Conservation (phyloP, 78 protist genomes). For the Dictyostelium citrinum region DNA sequence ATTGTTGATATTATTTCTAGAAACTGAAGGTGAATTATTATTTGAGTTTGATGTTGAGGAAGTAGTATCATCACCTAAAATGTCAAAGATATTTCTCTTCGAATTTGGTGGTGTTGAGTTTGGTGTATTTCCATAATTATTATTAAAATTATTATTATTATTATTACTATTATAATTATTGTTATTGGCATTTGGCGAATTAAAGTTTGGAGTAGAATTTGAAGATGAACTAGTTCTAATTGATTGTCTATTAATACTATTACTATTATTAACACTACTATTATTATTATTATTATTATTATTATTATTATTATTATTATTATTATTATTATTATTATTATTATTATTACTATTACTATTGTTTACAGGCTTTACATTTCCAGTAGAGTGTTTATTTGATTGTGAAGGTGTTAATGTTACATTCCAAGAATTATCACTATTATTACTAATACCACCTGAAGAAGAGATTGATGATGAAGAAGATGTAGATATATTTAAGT, state of each 20-base stretch:
- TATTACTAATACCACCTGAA: background rate
- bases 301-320: background rate
- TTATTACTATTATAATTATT: background rate
- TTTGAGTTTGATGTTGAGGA: background rate
- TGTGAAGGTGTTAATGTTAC: background rate
- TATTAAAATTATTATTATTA: background rate
- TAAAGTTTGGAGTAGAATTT: background rate
- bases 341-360: background rate
- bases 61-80: background rate
- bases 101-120: conserved; percentile 6
- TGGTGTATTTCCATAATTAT: background rate
- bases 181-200: background rate
- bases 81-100: background rate
- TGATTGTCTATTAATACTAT: background rate
- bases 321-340: background rate
- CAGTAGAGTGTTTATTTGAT: background rate
- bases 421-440: background rate
- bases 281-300: background rate
- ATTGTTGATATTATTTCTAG: background rate
- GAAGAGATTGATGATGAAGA: background rate
- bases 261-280: background rate
- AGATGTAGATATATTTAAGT: background rate
- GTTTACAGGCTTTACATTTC: background rate
- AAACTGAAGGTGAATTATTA: background rate
- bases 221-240: background rate